These are phyloP conservation scores for Tribonema minus DNA, from an alignment of 108 stramenopile species.

Conservation along the genomic window DNA sequence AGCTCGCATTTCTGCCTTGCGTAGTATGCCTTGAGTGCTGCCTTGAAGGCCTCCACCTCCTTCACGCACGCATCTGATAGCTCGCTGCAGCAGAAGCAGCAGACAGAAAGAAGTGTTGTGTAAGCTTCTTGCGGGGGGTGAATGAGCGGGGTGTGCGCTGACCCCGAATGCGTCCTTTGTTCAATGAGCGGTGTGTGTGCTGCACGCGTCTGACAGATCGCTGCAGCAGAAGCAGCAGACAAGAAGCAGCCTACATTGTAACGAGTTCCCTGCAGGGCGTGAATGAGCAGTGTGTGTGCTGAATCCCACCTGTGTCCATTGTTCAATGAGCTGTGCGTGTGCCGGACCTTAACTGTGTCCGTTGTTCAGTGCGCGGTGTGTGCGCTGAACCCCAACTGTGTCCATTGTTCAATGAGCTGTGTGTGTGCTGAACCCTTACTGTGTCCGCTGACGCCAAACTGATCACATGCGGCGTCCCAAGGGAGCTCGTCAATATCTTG, in stretches of 20 bases:
- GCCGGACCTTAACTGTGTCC: no score
- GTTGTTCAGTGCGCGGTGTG: no score
- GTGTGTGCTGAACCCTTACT: no score
- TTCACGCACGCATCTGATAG: neutral
- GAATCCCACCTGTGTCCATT: no score
- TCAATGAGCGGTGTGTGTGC: no score
- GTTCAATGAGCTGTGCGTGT: no score
- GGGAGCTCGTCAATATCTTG: no score
- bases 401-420: no score
- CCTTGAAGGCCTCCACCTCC: neutral
- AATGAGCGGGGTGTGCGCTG: neutral
- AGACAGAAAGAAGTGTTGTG: neutral
- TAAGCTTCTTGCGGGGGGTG: neutral
- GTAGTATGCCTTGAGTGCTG: neutral
- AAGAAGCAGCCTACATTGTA: neutral
- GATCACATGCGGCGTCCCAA: no score
- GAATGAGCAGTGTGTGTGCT: neutral
- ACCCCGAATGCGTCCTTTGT: no score
- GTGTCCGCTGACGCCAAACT: no score
- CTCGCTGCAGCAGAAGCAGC: neutral
- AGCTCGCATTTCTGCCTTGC: constrained; percentile 5
- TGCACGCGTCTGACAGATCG: neutral
- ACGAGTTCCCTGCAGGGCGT: neutral
- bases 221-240: neutral
- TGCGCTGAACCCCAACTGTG: neutral